Evolutionary conservation across 164 flowering plant species (phyloP), one percentile per base, ranked within the genome.

Genomic region (Amborella trichopoda): DNA sequence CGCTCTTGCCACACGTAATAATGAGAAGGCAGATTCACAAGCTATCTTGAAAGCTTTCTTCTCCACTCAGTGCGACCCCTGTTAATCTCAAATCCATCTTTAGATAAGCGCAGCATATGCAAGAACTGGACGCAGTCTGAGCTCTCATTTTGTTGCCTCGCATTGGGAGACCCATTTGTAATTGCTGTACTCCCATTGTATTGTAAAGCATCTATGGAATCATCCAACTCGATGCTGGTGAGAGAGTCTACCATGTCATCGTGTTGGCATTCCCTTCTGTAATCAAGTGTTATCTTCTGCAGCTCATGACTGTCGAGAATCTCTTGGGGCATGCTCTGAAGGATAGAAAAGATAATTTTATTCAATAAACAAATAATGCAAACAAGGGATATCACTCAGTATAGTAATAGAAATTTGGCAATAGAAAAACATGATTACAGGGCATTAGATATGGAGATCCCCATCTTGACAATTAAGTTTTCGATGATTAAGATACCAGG

Each of bases 271-370:
- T 87, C 99, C 38, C 86, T 62, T 49, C 95, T 65, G 62, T 91
- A 87, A 43, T 84, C 96, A 23, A 91, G 46, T 28, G 95, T 87
- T 54, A 91, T 84, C 23, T 75, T 78, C 56, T 79, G 72, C 46
- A 87, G 70, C 65, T 87, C 95, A 54, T 82, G 80, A 18, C 76
- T 73, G 44, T 87, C 88, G 24, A 87, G 72, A 41, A 81, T 61
- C 52, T 84, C 89, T 70, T 91, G 86, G 48, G 99, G 99, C 33
- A 87, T 76, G 66, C 99, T 84, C 96, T 87, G 81, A n/a, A n/a
- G n/a, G n/a, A n/a, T 28, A 28, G 58, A 22, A 57, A 3, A 44
- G 26, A 47, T 12, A 44, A 10, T 28, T 16, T 40, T 6, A 2
- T 4, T 28, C 27, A 26, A 22, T 41, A 8, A 18, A 25, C 27